Percentiles rank a stretch among this genome's conserved stretches.
These are phyloP conservation scores for Monilinia aucupariae DNA, from an alignment of 2,329 filamentous ascomycete species.

Conservation along the genomic window DNA sequence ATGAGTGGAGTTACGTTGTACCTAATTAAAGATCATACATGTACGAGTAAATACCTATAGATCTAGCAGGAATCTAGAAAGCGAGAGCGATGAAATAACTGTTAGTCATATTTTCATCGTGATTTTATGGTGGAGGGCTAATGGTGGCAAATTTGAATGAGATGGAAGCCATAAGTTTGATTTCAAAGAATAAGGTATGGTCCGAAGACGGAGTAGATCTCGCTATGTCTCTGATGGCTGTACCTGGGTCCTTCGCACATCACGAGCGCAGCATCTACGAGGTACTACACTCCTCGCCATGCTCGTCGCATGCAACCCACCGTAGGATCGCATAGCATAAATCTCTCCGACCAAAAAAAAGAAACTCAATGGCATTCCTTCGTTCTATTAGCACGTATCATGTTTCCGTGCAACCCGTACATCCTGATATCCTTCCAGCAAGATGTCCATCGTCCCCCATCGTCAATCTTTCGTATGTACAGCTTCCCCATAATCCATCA, in stretches of 20 bases:
- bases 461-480: slow-evolving; percentile 20
- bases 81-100: neutral
- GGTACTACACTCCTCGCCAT: neutral
- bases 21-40: slow-evolving; percentile 19
- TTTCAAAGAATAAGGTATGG: too few species aligned
- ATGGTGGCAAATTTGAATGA: neutral
- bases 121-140: neutral
- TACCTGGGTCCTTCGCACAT: neutral
- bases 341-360: neutral
- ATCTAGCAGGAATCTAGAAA: neutral
- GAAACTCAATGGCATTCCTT: slow-evolving; percentile 11
- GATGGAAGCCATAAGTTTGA: neutral
- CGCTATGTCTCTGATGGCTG: neutral
- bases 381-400: slow-evolving; percentile 11
- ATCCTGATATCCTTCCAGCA: slow-evolving; percentile 1
- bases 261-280: neutral
- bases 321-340: neutral
- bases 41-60: slow-evolving; percentile 6
- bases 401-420: slow-evolving; percentile 10
- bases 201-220: neutral
- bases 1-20: slow-evolving; percentile 73
- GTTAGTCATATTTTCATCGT: neutral
- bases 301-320: neutral
- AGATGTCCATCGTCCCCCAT: neutral
- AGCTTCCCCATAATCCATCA: slow-evolving; percentile 5